These are phyloP conservation scores for Colletotrichum plurivorum DNA, from an alignment of 2,329 filamentous ascomycete species.

Conservation along the genomic window DNA sequence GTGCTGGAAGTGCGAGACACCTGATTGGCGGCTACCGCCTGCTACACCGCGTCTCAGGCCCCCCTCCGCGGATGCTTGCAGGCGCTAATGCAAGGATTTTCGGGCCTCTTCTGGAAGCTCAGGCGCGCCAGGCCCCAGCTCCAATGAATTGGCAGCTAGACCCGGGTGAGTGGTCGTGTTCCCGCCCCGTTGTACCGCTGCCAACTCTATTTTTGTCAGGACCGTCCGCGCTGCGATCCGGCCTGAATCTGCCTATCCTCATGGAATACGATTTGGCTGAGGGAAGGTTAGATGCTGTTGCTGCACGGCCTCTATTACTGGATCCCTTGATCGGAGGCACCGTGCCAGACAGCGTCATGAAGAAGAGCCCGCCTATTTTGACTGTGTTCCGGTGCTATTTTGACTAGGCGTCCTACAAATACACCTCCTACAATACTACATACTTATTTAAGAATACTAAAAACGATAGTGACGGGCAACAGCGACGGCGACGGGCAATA, in stretches of 20 bases:
- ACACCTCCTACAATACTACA: too few species aligned
- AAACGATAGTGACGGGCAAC: too few species aligned
- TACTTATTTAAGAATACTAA: too few species aligned
- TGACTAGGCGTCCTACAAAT: too few species aligned
- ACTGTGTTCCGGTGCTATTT: too few species aligned
- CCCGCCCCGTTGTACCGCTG: constrained; percentile 16
- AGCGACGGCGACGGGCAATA: too few species aligned
- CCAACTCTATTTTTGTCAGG: constrained; percentile 43
- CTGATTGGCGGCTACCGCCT: constrained; percentile 27
- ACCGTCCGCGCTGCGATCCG: constrained; percentile 46
- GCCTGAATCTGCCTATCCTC: background rate
- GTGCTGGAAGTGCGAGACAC: background rate
- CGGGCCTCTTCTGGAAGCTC: constrained; percentile 38
- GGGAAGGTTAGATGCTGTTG: too few species aligned
- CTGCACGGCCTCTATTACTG: too few species aligned
- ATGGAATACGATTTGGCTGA: background rate
- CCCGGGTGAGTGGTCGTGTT: constrained; percentile 25
- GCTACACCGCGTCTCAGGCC: constrained; percentile 26
- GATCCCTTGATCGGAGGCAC: too few species aligned
- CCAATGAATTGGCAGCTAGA: constrained; percentile 6
- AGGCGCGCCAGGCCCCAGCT: constrained; percentile 15
- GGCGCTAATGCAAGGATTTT: constrained; percentile 39
- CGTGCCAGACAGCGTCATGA: too few species aligned
- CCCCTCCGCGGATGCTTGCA: constrained; percentile 31
- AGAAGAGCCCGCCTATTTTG: too few species aligned